Evolutionary conservation across 148 eudicot genomes (phyloP).

Genomic region (Rhododendron kiyosumense): DNA sequence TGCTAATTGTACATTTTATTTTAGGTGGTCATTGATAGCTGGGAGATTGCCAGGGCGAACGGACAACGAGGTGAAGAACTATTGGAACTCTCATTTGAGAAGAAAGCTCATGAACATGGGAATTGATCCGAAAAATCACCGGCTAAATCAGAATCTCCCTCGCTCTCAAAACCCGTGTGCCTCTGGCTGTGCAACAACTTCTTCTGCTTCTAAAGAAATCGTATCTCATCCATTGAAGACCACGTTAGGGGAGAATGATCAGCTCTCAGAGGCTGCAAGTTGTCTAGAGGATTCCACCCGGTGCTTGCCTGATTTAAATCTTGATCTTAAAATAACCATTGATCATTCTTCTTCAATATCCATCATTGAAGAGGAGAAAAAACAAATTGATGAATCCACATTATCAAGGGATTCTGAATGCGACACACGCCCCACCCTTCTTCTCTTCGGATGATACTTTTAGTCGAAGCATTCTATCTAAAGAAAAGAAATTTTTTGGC

Average conservation of each 20-base stretch:
- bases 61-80: slow-evolving; percentile 35
- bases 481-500: no score
- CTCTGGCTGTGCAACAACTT: not conserved
- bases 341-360: not conserved
- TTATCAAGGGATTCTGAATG: not conserved
- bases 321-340: not conserved
- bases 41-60: slow-evolving; percentile 41
- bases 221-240: not conserved
- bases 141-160: slow-evolving; percentile 1
- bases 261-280: slow-evolving; percentile 8
- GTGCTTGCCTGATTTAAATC: slow-evolving; percentile 8
- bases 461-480: no score
- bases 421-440: no score
- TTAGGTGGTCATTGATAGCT: slow-evolving; percentile 37
- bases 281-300: slow-evolving; percentile 3
- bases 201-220: not conserved
- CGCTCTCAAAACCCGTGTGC: not conserved
- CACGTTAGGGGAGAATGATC: not conserved
- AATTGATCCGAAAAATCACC: slow-evolving; percentile 33
- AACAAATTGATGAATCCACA: not conserved
- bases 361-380: not conserved
- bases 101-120: slow-evolving; percentile 30
- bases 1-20: not conserved
- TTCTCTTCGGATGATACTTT: no score
- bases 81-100: slow-evolving; percentile 34